A percentile compares a stretch with the other conserved stretches of the same genome.
Conservation (phyloP, 2,329 filamentous ascomycete genomes). For the Chaetomiaceae sp. region DNA sequence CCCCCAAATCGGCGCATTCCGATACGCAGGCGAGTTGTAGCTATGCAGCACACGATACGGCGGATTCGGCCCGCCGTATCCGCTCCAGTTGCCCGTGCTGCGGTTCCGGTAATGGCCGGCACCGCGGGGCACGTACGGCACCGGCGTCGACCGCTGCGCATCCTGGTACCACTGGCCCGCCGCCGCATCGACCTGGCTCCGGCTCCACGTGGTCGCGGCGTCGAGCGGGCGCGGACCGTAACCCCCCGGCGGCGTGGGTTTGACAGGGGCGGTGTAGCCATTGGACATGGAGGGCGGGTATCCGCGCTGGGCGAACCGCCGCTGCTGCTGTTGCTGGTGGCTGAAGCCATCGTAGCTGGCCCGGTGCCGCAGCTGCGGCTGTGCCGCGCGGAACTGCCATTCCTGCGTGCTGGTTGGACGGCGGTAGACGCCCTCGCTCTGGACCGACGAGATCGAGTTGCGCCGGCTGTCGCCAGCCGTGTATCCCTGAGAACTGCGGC, state of each 20-base stretch:
- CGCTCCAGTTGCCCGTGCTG: conserved; percentile 30
- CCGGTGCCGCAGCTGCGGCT: conserved; percentile 27
- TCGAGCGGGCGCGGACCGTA: conserved; percentile 22
- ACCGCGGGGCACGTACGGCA: conserved; percentile 29
- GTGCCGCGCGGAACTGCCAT: conserved; percentile 18
- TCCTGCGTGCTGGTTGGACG: conserved; percentile 16
- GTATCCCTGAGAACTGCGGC: conserved; percentile 24
- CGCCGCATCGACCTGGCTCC: conserved; percentile 21
- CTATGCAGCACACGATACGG: conserved; percentile 52
- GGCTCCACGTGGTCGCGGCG: conserved; percentile 20
- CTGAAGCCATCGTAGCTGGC: conserved; percentile 30
- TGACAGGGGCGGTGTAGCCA: conserved; percentile 19
- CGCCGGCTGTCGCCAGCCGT: conserved; percentile 26
- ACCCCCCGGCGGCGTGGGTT: too few relatives aligned
- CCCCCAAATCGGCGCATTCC: conserved; percentile 51
- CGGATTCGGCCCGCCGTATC: conserved; percentile 14
- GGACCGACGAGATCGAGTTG: conserved; percentile 30
- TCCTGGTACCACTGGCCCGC: conserved; percentile 29
- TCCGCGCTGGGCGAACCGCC: conserved; percentile 13
- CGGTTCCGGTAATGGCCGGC: conserved; percentile 33
- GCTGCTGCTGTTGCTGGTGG: conserved; percentile 19
- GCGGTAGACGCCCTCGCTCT: conserved; percentile 17
- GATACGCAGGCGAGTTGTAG: conserved; percentile 53
- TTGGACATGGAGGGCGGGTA: conserved; percentile 26
- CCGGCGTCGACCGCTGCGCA: conserved; percentile 29